Percentiles rank a stretch among this genome's conserved stretches.
These are phyloP conservation scores for Leccinum boreale DNA, from an alignment of 768 basidiomycete species.

Conservation along the genomic window DNA sequence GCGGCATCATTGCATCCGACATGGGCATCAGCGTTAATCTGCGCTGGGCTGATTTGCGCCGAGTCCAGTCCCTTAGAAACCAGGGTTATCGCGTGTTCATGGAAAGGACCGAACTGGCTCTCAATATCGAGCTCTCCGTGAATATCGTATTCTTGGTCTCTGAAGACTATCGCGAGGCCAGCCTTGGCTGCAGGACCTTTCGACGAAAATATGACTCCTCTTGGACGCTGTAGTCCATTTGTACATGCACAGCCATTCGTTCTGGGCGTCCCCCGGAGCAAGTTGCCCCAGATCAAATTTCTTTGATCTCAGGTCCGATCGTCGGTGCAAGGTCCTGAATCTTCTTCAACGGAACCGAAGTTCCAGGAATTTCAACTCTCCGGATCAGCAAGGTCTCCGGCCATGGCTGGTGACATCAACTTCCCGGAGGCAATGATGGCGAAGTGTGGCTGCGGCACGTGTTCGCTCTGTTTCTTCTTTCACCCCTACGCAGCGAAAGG, in stretches of 20 bases:
- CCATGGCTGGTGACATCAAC: slow-evolving; percentile 64
- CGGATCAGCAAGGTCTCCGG: slow-evolving; percentile 54
- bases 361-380: slow-evolving; percentile 55
- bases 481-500: slow-evolving; percentile 55
- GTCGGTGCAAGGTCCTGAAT: slow-evolving; percentile 66
- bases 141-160: slow-evolving; percentile 68
- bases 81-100: slow-evolving; percentile 81
- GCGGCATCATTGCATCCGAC: slow-evolving; percentile 72
- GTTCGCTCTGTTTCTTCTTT: slow-evolving; percentile 32
- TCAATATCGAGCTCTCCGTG: slow-evolving; percentile 70
- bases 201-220: slow-evolving; percentile 69
- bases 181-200: not conserved
- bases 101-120: slow-evolving; percentile 69
- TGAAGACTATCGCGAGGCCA: slow-evolving; percentile 50
- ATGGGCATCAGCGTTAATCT: slow-evolving; percentile 4
- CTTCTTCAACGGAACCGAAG: slow-evolving; percentile 58
- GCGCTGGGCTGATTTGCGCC: slow-evolving; percentile 16
- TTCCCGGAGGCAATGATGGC: slow-evolving; percentile 53
- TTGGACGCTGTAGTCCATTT: slow-evolving; percentile 7
- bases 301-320: slow-evolving; percentile 73
- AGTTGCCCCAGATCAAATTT: slow-evolving; percentile 70
- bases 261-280: slow-evolving; percentile 44
- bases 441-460: slow-evolving; percentile 51
- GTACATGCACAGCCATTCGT: slow-evolving; percentile 70
- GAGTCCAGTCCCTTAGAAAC: slow-evolving; percentile 65